phyloP scores from a whole-genome alignment of 2,329 filamentous ascomycete species.

The Alternaria longipes region DNA sequence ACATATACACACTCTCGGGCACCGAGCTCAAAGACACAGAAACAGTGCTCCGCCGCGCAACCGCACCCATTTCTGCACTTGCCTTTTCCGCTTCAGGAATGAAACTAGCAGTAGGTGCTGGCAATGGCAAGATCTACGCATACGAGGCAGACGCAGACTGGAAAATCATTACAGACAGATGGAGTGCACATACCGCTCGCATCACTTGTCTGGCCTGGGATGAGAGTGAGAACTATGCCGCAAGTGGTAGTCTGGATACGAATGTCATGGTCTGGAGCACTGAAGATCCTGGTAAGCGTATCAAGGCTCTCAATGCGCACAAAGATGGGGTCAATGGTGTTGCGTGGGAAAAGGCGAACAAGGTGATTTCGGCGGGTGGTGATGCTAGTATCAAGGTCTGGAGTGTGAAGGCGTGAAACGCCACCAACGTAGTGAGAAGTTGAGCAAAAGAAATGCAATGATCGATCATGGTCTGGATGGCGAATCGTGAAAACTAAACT shows the following conservation, averaged over 20 bases:
- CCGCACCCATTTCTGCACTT: conserved; percentile 78
- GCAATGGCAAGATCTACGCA: conserved; percentile 85
- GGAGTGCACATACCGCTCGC: conserved; percentile 75
- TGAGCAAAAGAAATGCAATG: not conserved
- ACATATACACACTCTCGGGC: conserved; percentile 73
- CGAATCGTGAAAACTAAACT: not conserved
- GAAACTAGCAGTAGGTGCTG: conserved; percentile 82
- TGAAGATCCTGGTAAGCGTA: conserved; percentile 79
- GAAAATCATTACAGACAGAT: conserved; percentile 80
- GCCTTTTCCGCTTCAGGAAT: conserved; percentile 82
- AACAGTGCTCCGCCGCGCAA: conserved; percentile 71
- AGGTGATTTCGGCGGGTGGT: conserved; percentile 80
- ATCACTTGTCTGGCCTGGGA: conserved; percentile 81
- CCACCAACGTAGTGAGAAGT: not conserved
- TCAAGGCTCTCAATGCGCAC: conserved; percentile 88
- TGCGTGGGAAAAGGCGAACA: conserved; percentile 72
- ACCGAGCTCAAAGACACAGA: conserved; percentile 63
- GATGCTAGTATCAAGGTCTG: conserved; percentile 94
- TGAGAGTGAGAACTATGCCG: conserved; percentile 75
- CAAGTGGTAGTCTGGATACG: conserved; percentile 87
- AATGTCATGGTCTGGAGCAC: conserved; percentile 94
- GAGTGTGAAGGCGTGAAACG: conserved; percentile 54
- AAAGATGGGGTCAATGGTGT: conserved; percentile 95
- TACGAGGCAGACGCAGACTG: conserved; percentile 72
- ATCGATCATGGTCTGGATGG: conserved; percentile 1